Conservation (phyloP, 1,284 basidiomycete genomes). For the Athelia psychrophila region DNA sequence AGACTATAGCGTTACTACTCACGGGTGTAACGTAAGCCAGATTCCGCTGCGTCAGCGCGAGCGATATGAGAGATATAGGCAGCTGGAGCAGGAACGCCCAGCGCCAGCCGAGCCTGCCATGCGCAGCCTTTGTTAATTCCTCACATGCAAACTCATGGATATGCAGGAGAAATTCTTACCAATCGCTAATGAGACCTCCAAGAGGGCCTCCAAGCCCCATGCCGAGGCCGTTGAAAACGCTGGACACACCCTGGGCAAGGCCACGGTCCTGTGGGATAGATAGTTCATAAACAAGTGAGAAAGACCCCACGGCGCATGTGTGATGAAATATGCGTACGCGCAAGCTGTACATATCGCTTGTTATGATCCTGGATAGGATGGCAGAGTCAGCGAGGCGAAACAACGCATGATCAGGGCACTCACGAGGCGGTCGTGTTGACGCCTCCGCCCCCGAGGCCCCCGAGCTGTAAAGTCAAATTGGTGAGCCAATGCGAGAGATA, state of each 20-base stretch:
- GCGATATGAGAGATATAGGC: slow-evolving; percentile 62
- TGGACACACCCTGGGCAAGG: slow-evolving; percentile 68
- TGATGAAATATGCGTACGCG: slow-evolving; percentile 47
- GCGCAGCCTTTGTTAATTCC: too few species aligned
- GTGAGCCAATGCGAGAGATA: slow-evolving; percentile 5
- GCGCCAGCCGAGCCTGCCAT: slow-evolving; percentile 68
- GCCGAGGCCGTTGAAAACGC: slow-evolving; percentile 70
- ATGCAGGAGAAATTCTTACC: slow-evolving; percentile 34
- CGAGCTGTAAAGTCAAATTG: slow-evolving; percentile 43
- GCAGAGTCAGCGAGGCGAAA: slow-evolving; percentile 1
- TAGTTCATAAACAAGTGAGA: slow-evolving; percentile 8
- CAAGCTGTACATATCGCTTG: slow-evolving; percentile 77
- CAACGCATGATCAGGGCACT: slow-evolving; percentile 18
- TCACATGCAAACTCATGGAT: too few species aligned
- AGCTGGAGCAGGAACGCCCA: slow-evolving; percentile 77
- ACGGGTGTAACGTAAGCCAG: slow-evolving; percentile 66
- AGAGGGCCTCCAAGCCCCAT: slow-evolving; percentile 77
- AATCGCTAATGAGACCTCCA: slow-evolving; percentile 72
- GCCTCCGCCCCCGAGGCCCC: slow-evolving; percentile 81
- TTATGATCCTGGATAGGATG: slow-evolving; percentile 56
- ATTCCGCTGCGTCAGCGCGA: slow-evolving; percentile 56
- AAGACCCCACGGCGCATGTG: too few species aligned
- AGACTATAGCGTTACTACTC: slow-evolving; percentile 25
- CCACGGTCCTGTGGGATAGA: slow-evolving; percentile 57
- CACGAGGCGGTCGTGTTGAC: slow-evolving; percentile 67